Conservation (phyloP, 768 basidiomycete species). For the Cubamyces sp. region DNA sequence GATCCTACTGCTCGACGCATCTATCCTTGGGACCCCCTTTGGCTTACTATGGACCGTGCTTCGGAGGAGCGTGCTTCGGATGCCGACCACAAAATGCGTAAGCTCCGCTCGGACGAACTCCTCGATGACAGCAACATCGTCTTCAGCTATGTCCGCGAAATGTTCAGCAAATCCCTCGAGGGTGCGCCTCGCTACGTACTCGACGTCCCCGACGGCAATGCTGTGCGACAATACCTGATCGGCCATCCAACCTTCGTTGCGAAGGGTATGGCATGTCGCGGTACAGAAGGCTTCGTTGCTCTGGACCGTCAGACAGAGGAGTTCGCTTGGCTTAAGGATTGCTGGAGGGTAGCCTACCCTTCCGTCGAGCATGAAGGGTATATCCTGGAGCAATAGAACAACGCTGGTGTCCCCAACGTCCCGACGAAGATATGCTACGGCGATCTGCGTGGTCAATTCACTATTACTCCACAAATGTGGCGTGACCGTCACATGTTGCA, state of each 20-base stretch:
- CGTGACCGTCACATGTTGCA: no score
- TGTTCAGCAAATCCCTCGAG: constrained; percentile 9
- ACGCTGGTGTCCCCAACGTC: background rate
- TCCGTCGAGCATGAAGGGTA: constrained; percentile 3
- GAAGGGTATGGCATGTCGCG: background rate
- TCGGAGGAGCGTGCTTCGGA: background rate
- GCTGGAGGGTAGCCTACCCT: background rate
- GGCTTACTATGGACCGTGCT: background rate
- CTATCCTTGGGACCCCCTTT: background rate
- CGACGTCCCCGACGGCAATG: background rate
- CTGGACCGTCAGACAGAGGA: constrained; percentile 4
- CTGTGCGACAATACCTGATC: background rate
- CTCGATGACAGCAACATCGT: background rate
- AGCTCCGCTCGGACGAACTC: background rate
- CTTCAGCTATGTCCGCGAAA: constrained; percentile 1
- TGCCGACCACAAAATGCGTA: background rate
- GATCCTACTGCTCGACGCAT: constrained; percentile 1
- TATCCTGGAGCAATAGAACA: background rate
- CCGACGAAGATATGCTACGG: constrained; percentile 13
- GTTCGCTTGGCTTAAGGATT: constrained; percentile 18
- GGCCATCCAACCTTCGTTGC: constrained; percentile 1
- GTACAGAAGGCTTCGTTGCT: constrained; percentile 15
- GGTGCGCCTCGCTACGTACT: constrained; percentile 2
- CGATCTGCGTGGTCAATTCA: background rate
- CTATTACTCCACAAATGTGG: background rate